These are phyloP conservation scores for Penicillium sp. DNA, from an alignment of 2,329 filamentous ascomycete genomes.

Conservation along the genomic window DNA sequence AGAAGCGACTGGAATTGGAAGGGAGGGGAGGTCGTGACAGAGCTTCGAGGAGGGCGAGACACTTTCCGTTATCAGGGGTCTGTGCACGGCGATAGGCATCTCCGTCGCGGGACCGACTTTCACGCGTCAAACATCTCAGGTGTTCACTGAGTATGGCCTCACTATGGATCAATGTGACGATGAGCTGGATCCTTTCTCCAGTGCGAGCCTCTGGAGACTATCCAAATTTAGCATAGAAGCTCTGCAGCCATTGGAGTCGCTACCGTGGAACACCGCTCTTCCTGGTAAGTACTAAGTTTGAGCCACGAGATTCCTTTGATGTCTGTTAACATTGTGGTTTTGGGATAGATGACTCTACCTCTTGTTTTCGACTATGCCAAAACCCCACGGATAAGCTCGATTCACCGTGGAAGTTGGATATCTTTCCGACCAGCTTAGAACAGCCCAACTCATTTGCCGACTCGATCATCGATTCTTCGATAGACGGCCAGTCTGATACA, in stretches of 20 bases:
- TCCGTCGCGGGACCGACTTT: constrained; percentile 17
- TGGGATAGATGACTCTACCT: constrained; percentile 12
- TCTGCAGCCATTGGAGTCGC: constrained; percentile 36
- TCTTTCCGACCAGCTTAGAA: constrained; percentile 29
- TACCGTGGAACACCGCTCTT: constrained; percentile 36
- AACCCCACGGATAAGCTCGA: constrained; percentile 24
- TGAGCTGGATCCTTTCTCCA: constrained; percentile 33
- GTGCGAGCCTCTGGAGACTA: constrained; percentile 38
- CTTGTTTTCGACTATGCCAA: constrained; percentile 23
- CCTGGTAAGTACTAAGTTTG: constrained; percentile 35
- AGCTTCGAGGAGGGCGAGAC: constrained; percentile 2
- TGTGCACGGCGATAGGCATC: constrained; percentile 24
- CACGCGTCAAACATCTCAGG: constrained; percentile 8
- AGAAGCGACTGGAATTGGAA: not conserved
- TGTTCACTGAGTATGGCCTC: constrained; percentile 17
- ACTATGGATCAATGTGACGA: constrained; percentile 29
- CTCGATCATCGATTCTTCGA: constrained; percentile 18
- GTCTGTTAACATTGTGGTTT: constrained; percentile 3
- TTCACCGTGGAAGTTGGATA: constrained; percentile 33
- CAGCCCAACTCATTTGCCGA: constrained; percentile 22
- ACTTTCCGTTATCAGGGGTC: constrained; percentile 25
- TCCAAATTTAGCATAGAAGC: constrained; percentile 38
- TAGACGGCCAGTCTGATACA: constrained; percentile 19
- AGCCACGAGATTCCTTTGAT: not conserved
- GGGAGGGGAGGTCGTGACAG: not conserved